Conservation (phyloP, 306 rosid species). For the Trifolium fragiferum region DNA sequence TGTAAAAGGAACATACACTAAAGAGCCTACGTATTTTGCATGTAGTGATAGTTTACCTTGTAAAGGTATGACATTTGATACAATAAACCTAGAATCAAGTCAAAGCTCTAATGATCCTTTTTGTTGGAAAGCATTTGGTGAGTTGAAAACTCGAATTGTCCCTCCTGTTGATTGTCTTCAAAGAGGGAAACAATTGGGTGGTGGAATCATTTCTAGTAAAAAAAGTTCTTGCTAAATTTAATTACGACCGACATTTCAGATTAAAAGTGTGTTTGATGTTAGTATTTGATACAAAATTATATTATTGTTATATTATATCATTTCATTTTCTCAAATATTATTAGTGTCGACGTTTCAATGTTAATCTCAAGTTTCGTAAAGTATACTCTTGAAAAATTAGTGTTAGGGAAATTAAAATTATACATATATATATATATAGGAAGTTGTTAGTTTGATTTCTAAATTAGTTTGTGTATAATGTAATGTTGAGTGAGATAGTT, state of each 20-base stretch:
- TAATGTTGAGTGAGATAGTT: not conserved
- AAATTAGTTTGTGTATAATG: not conserved
- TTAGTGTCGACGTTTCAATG: not conserved
- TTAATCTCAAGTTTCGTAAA: not conserved
- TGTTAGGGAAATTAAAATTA: not conserved
- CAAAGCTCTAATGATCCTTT: slow-evolving; percentile 50
- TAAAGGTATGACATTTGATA: slow-evolving; percentile 62
- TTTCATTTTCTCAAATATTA: not conserved
- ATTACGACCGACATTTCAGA: too few relatives aligned
- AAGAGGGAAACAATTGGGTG: slow-evolving; percentile 52
- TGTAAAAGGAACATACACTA: slow-evolving; percentile 68
- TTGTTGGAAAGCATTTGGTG: slow-evolving; percentile 85
- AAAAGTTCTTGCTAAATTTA: too few relatives aligned
- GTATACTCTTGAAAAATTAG: not conserved
- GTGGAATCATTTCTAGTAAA: slow-evolving; percentile 18
- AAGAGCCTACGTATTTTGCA: slow-evolving; percentile 61
- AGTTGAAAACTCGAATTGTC: slow-evolving; percentile 56
- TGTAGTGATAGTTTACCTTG: slow-evolving; percentile 83
- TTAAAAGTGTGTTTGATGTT: not conserved
- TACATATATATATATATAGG: not conserved
- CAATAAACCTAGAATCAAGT: slow-evolving; percentile 55
- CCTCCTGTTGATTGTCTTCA: slow-evolving; percentile 65
- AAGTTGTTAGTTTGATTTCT: not conserved
- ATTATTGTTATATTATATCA: not conserved
- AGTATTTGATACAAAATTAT: not conserved